A percentile compares a stretch with the other conserved stretches of the same genome.
phyloP scores from a whole-genome alignment of 2,329 filamentous ascomycete genomes.

The Cladosporium oxysporum region DNA sequence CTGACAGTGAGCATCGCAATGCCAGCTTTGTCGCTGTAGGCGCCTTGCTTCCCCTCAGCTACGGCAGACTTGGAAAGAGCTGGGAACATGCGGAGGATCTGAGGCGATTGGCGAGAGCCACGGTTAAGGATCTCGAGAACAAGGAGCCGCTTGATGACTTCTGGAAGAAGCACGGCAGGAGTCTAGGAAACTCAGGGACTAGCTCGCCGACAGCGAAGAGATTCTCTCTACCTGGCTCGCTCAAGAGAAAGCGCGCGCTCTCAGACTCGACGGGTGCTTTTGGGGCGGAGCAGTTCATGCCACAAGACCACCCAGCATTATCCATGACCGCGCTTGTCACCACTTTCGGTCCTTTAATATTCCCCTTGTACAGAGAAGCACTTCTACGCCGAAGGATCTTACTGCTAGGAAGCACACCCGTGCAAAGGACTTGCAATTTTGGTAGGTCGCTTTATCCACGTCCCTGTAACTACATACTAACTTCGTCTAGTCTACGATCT shows the following conservation, averaged over 20 bases:
- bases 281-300: constrained; percentile 65
- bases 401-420: constrained; percentile 81
- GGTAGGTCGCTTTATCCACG: neutral
- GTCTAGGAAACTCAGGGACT: constrained; percentile 25
- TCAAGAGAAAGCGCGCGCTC: constrained; percentile 36
- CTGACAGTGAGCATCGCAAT: constrained; percentile 76
- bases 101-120: constrained; percentile 71
- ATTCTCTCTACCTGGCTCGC: neutral
- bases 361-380: constrained; percentile 85
- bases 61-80: constrained; percentile 79
- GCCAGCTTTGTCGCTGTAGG: constrained; percentile 93
- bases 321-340: constrained; percentile 77
- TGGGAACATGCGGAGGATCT: constrained; percentile 84
- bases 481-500: constrained; percentile 77
- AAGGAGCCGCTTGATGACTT: constrained; percentile 71
- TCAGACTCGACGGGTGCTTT: constrained; percentile 60
- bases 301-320: constrained; percentile 80
- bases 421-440: constrained; percentile 69
- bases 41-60: constrained; percentile 80
- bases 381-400: constrained; percentile 84
- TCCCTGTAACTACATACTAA: neutral
- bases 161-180: constrained; percentile 62
- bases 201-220: neutral
- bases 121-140: constrained; percentile 63
- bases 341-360: constrained; percentile 85